A percentile compares a stretch with the other conserved stretches of the same genome.
Conservation (phyloP, 1,139 yeast species). For the Dujonia santamariae region DNA sequence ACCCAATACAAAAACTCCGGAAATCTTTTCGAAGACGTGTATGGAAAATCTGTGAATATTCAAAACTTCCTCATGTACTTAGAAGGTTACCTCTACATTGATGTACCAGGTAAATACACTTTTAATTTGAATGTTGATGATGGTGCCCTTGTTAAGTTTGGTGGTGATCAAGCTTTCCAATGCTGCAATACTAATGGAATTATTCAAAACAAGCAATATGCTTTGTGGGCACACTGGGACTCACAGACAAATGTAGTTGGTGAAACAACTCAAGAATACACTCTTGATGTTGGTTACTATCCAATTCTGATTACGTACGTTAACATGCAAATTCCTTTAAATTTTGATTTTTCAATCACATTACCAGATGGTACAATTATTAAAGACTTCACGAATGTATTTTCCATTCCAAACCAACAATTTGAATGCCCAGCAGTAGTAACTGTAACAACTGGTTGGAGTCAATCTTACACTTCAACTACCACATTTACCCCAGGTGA, state of each 20-base stretch:
- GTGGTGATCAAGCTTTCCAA: slow-evolving; percentile 19
- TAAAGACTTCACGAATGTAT: background rate
- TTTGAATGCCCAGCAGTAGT: too few relatives aligned
- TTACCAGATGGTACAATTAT: background rate
- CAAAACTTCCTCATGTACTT: slow-evolving; percentile 18
- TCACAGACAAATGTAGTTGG: background rate
- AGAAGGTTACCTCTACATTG: slow-evolving; percentile 21
- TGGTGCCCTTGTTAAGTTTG: slow-evolving; percentile 19
- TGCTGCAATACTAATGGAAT: slow-evolving; percentile 18
- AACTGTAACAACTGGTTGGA: too few relatives aligned
- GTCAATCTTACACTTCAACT: too few relatives aligned
- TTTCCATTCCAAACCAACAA: too few relatives aligned
- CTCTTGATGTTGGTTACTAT: slow-evolving; percentile 1
- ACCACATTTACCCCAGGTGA: too few relatives aligned
- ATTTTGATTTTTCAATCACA: slow-evolving; percentile 1
- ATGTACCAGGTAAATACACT: slow-evolving; percentile 18
- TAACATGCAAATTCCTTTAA: background rate
- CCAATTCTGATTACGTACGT: slow-evolving; percentile 4
- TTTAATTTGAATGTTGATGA: slow-evolving; percentile 20
- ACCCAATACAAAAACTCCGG: background rate
- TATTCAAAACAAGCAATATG: background rate
- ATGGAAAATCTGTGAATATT: slow-evolving; percentile 11
- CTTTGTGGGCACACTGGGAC: slow-evolving; percentile 7
- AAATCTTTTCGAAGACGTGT: slow-evolving; percentile 11
- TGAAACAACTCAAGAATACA: background rate